A percentile compares a stretch with the other conserved stretches of the same genome.
Evolutionary conservation across 306 rosid species (phyloP).

Genomic region (Casuarina cunninghamiana): DNA sequence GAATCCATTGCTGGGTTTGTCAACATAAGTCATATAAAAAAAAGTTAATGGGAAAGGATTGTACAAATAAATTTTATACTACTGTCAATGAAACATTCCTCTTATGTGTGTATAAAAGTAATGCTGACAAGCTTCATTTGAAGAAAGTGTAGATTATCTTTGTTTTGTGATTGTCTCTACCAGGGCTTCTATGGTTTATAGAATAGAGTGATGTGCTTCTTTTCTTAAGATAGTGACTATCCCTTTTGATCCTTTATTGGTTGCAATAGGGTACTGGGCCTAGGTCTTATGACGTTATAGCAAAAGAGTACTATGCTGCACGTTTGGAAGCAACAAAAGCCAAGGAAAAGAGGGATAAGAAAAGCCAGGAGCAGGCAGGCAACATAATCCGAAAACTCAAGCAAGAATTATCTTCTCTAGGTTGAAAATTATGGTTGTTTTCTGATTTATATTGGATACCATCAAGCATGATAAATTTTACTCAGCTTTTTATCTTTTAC

Average conservation of each 20-base stretch:
- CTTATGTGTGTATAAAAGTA: neutral
- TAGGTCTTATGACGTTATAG: constrained; percentile 76
- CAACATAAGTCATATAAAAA: neutral
- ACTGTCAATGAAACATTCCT: neutral
- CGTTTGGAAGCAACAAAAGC: constrained; percentile 80
- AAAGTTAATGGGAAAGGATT: neutral
- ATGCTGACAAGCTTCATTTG: neutral
- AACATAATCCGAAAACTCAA: constrained; percentile 68
- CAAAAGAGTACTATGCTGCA: constrained; percentile 76
- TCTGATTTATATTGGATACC: constrained; percentile 13
- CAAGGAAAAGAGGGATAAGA: constrained; percentile 68
- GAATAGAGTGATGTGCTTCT: neutral
- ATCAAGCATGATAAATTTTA: neutral
- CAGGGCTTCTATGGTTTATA: neutral
- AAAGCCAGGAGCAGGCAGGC: constrained; percentile 76
- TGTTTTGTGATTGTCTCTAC: constrained; percentile 6
- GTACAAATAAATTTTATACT: neutral
- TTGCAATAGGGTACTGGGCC: constrained; percentile 50
- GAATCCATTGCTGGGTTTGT: neutral
- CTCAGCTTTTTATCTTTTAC: constrained; percentile 18
- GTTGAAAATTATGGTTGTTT: constrained; percentile 37
- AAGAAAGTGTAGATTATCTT: neutral
- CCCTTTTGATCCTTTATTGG: constrained; percentile 26
- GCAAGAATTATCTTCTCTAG: constrained; percentile 73
- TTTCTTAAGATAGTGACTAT: constrained; percentile 9